Base-by-base conservation (phyloP, 2,329 filamentous ascomycete species). In the Ceratocystis ficicola region DNA sequence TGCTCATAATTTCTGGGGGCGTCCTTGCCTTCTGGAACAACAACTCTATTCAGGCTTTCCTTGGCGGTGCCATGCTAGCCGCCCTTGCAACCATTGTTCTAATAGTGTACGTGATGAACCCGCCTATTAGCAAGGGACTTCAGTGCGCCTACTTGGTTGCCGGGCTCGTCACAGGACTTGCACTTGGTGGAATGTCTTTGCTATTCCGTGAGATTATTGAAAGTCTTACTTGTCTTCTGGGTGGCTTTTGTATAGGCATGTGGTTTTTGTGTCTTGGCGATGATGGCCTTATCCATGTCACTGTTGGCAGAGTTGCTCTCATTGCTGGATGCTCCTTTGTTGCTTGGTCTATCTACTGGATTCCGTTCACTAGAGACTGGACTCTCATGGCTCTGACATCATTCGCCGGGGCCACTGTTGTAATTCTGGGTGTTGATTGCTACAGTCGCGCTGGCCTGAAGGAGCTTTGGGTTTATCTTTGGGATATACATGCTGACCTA, bases 391-490 rank as follows among this genome's bases (percentile, higher is more conserved):
- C 78, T 12, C 84, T 83, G 61, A 90, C 90, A 12, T 84, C 92
- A 0, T 95, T 96, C 72, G 81, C 85, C 3, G 93, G 93, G 6
- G 87, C 90, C 2, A 96, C 90, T 0, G 84, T 84, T 2, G 80
- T 87, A 0, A 83, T 95, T 15, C 76, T 97, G 1, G 93, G 93
- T 1, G 88, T 97, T 67, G 93, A 97, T 73, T 95, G 90, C 74
- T 95, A 93, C 71, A 93, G 86, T 71, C 81, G 85, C 69, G 90
- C 91, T n/a, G 93, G 93, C 0, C 77, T 95, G 71, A 96, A 96
- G 74, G 93, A 97, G 74, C 96, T 96, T 70, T 97, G 93, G 93
- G 82, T 90, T 5, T 97, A 95, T 73, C 80, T 95, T 46, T 97
- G 93, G 93, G 78, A 78, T 59, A 76, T 97, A 48, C 96, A 96